These are phyloP conservation scores for Corynascus novoguineensis DNA, from an alignment of 495 filamentous ascomycete species.

Conservation along the genomic window DNA sequence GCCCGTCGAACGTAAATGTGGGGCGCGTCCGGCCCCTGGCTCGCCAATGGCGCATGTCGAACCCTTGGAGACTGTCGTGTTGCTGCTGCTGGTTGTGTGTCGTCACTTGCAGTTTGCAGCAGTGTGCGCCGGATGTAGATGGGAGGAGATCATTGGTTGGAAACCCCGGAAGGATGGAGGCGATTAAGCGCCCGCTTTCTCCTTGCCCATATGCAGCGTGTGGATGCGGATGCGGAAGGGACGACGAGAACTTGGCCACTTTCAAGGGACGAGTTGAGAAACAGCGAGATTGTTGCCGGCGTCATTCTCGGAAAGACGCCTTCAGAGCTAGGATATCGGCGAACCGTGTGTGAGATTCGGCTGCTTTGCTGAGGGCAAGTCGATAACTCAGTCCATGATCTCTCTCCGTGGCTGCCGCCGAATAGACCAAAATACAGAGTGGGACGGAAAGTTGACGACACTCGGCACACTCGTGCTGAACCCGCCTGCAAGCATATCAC, in stretches of 20 bases:
- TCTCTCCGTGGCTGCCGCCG: not conserved
- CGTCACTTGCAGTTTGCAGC: slow-evolving; percentile 10
- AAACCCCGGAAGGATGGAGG: not conserved
- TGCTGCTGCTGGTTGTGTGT: slow-evolving; percentile 6
- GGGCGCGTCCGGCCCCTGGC: not conserved
- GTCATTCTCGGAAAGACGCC: not conserved
- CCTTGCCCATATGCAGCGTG: too few relatives aligned
- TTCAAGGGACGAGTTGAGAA: too few relatives aligned
- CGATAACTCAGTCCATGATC: not conserved
- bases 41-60: not conserved
- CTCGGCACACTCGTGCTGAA: not conserved
- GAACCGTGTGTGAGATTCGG: not conserved
- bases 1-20: not conserved
- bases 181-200: not conserved
- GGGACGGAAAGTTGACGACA: too few relatives aligned
- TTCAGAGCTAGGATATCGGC: not conserved
- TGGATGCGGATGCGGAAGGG: not conserved
- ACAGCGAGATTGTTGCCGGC: not conserved
- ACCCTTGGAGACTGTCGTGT: not conserved
- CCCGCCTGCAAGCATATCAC: not conserved
- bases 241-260: not conserved
- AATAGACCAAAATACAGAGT: too few relatives aligned
- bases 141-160: not conserved
- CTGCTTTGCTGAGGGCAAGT: not conserved
- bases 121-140: not conserved